Base-by-base conservation (phyloP, 2,329 filamentous ascomycete genomes). In the Scleromitrula shiraiana region DNA sequence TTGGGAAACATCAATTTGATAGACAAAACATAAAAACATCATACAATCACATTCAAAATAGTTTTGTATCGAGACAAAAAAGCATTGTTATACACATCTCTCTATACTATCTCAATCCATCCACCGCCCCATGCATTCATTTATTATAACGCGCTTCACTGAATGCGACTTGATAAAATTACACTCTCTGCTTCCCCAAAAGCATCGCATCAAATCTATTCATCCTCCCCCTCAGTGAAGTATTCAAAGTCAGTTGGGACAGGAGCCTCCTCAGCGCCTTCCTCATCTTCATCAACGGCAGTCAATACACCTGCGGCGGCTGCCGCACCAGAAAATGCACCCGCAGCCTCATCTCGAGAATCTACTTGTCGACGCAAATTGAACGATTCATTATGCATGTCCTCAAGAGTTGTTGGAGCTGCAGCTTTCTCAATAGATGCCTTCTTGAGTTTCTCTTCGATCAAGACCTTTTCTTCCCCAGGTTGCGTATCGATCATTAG, bases 371-470 rank as follows among this genome's bases (percentile, higher is more conserved):
- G 67, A 24, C 75, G 62, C 36, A 75, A 57, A 35, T 65, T 61
- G 48, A 69, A 59, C 2, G 58, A 55, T 50, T 61, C 62, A 39
- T 57, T 57, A 26, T 56, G 53, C 29, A 62, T 42, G 37, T 59
- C 58, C 39, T 60, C 62, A 5, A 61, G 51, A 6, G 57, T 62
- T 8, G 59, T 53, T 45, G 67, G 56, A 20, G 66, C 64, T 2
- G 78, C 77, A 0, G 80, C 78, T 47, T 75, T 78, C 59, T 83
- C 80, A 0, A 73, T 79, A 1, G 76, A 75, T 4, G 77, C 75
- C 67, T 94, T 95, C 76, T 90, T 93, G 35, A 95, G 79, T 72
- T 94, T 95, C 67, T 97, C 81, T 65, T 97, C 93, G 40, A 98
- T 77, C 7, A 93, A 76, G 15, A 81, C 73, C 66, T 95, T 94